Conservation (phyloP, 2,329 filamentous ascomycete species). For the Lachnellula willkommii region DNA sequence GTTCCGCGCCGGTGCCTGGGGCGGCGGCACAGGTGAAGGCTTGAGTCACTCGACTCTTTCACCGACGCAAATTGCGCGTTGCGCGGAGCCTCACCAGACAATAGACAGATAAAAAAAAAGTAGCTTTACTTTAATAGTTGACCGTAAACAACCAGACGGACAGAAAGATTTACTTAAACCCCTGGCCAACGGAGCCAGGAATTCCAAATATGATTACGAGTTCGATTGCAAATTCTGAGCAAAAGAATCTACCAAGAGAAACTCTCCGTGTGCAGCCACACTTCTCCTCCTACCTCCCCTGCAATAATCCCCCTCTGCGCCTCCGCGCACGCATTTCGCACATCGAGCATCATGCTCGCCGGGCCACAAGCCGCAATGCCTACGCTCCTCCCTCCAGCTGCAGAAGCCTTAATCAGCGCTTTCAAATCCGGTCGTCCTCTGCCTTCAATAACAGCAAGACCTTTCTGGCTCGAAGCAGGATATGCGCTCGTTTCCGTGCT, state of each 20-base stretch:
- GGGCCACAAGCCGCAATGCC: conserved; percentile 11
- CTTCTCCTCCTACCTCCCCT: not conserved
- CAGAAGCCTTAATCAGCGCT: not conserved
- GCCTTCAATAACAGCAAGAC: not conserved
- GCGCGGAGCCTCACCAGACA: too few relatives aligned
- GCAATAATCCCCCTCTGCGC: conserved; percentile 3
- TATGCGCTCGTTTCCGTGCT: not conserved
- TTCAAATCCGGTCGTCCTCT: conserved; percentile 6
- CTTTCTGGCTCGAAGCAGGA: not conserved
- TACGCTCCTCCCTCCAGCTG: not conserved
- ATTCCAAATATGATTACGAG: too few relatives aligned
- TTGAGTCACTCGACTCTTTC: too few relatives aligned
- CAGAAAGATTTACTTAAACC: too few relatives aligned
- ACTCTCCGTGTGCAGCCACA: conserved; percentile 9
- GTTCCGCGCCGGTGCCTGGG: too few relatives aligned
- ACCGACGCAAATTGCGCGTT: too few relatives aligned
- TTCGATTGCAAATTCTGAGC: not conserved
- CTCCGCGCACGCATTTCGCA: conserved; percentile 8
- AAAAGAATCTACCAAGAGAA: conserved; percentile 1
- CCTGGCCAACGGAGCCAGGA: too few relatives aligned
- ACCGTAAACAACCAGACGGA: too few relatives aligned
- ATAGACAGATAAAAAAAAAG: too few relatives aligned
- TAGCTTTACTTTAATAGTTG: too few relatives aligned
- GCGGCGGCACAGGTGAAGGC: too few relatives aligned
- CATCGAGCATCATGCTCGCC: conserved; percentile 9